Evolutionary conservation across 2,329 filamentous ascomycete species (phyloP).

Genomic region (Colletotrichum sp.): DNA sequence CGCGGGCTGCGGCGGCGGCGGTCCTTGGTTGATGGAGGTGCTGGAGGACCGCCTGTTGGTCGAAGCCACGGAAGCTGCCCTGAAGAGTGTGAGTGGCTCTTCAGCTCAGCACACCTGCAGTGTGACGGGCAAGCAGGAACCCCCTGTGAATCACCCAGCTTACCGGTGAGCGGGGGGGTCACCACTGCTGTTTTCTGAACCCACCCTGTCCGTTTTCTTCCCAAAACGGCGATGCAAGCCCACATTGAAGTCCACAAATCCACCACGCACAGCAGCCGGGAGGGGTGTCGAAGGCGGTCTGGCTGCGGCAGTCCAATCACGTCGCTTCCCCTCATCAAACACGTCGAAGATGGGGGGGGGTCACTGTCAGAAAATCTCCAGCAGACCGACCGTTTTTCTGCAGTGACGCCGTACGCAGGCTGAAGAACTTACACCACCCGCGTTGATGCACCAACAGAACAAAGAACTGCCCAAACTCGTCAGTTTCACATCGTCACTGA

Average conservation of each 20-base stretch:
- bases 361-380: background rate
- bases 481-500: background rate
- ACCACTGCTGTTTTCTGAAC: slow-evolving; percentile 4
- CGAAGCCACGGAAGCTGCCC: background rate
- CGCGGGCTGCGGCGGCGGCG: background rate
- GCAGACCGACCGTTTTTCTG: background rate
- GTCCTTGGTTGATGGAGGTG: background rate
- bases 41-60: slow-evolving; percentile 4
- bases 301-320: slow-evolving; percentile 7
- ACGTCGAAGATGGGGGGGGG: background rate
- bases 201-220: background rate
- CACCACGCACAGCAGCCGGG: background rate
- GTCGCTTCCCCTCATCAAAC: background rate
- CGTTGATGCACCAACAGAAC: slow-evolving; percentile 2
- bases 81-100: background rate
- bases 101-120: background rate
- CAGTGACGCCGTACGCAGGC: background rate
- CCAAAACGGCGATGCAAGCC: slow-evolving; percentile 5
- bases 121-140: background rate
- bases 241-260: slow-evolving; percentile 12
- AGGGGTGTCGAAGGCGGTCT: slow-evolving; percentile 16
- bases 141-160: background rate
- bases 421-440: background rate
- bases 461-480: background rate
- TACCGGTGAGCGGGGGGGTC: background rate